Base-by-base conservation (phyloP, 148 eudicot species). In the Drosera capensis region DNA sequence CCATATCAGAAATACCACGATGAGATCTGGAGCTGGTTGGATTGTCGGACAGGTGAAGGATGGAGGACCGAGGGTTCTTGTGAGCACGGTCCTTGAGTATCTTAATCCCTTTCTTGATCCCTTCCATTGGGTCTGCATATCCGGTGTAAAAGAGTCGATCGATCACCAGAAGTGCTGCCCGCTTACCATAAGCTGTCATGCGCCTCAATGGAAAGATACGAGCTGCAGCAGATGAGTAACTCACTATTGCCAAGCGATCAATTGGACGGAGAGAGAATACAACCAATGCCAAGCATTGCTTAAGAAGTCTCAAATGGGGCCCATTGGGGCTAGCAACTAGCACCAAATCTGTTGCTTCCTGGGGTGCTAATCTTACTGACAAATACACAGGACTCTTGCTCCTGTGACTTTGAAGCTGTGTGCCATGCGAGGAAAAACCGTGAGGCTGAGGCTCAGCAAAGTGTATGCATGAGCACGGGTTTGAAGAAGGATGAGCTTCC, bases 321-420 rank as follows among this genome's bases (percentile, higher is more conserved):
- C 95, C 95, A 37, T 80, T 80, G 13, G 80, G 92, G 63, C 80
- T 74, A 2, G 86, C 92, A 3, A 85, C 86, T 9, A 85, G 62
- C 37, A 85, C 95, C 72, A 85, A 63, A 43, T 85, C 95, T 40
- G 62, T 72, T 30, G 80, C 75, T 21, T 73, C 82, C 45, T 72
- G 81, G 31, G 73, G 74, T 26, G 77, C 68, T 36, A 85, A 23
- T 43, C 67, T 70, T 15, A 85, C 68, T 17, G 70, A 66, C 0
- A 85, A 72, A 59, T 70, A 73, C 23, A 72, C 57, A 25, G 71
- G 60, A 43, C 64, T 48, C 58, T 51, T 63, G 59, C 58, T 65
- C 45, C 62, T 51, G 39, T 57, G 54, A 51, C 60, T 51, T 26
- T 63, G 45, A 41, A 3, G 61, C 14, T 48, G 48, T 16, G 62